phyloP scores from a whole-genome alignment of 257 asterid species.

The Penstemon davidsonii region DNA sequence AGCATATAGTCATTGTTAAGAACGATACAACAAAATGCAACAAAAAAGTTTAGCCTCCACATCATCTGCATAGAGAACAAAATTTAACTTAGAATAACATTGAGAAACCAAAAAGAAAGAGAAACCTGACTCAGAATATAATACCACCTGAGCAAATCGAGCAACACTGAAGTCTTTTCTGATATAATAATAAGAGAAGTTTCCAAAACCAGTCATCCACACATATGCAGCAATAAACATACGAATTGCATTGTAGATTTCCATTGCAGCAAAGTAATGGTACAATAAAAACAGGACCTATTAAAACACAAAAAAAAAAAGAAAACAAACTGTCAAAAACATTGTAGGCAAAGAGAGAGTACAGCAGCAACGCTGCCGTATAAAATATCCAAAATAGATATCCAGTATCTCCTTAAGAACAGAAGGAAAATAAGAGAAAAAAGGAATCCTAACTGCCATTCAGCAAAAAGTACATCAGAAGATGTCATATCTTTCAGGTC shows the following conservation, averaged over 20 bases:
- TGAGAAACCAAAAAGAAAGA: conserved; percentile 4
- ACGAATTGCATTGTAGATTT: conserved; percentile 95
- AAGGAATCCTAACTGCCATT: conserved; percentile 17
- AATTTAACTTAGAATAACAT: conserved; percentile 24
- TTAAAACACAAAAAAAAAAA: conserved; percentile 19
- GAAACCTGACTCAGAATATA: conserved; percentile 10
- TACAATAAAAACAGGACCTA: conserved; percentile 94
- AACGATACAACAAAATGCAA: conserved; percentile 83
- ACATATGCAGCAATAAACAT: conserved; percentile 96
- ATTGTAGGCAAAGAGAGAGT: conserved; percentile 11
- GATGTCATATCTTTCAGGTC: neutral
- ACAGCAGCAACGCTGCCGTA: conserved; percentile 1
- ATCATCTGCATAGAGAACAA: conserved; percentile 80
- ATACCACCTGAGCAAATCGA: conserved; percentile 90
- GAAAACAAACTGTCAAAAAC: conserved; percentile 26
- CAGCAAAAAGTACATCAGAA: conserved; percentile 12
- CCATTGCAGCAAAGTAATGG: conserved; percentile 97
- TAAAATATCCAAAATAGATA: conserved; percentile 7
- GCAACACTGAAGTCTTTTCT: conserved; percentile 89
- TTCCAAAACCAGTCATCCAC: conserved; percentile 99
- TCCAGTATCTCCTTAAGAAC: conserved; percentile 3
- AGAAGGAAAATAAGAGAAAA: conserved; percentile 6
- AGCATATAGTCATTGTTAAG: conserved; percentile 91
- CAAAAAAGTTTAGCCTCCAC: conserved; percentile 99
- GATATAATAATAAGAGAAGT: conserved; percentile 94